Conservation (phyloP, 345 rosid species). For the rapeseed (Brassica napus) region DNA sequence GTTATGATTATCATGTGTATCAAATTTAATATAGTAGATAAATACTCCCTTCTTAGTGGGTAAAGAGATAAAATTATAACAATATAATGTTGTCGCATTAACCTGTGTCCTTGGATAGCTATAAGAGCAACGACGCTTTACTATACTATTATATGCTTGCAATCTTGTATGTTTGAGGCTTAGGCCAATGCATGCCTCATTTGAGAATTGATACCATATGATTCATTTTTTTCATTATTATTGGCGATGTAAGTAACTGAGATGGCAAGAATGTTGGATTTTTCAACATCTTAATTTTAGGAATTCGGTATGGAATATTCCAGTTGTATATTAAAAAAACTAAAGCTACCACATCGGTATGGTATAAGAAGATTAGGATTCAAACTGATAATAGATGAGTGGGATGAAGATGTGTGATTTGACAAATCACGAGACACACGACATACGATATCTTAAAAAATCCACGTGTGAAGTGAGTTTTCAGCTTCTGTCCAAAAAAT, state of each 20-base stretch:
- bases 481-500: slow-evolving; percentile 35
- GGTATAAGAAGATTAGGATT: slow-evolving; percentile 11
- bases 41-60: slow-evolving; percentile 21
- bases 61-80: not conserved
- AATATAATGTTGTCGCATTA: slow-evolving; percentile 3
- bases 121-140: not conserved
- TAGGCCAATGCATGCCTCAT: not conserved
- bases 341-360: not conserved
- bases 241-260: not conserved
- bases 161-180: not conserved
- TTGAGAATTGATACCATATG: not conserved
- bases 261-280: not conserved
- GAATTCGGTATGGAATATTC: not conserved
- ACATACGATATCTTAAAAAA: slow-evolving; percentile 32
- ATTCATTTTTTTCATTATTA: not conserved
- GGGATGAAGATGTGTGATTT: slow-evolving; percentile 17
- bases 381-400: slow-evolving; percentile 27
- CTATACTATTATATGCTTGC: not conserved
- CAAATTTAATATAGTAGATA: not conserved
- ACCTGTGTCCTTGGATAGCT: not conserved
- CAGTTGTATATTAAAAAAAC: not conserved
- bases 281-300: not conserved
- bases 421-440: slow-evolving; percentile 39
- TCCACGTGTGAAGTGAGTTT: slow-evolving; percentile 42
- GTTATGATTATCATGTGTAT: slow-evolving; percentile 16